These are phyloP conservation scores for Ceratocystis variospora DNA, from an alignment of 2,329 filamentous ascomycete genomes.

Conservation along the genomic window DNA sequence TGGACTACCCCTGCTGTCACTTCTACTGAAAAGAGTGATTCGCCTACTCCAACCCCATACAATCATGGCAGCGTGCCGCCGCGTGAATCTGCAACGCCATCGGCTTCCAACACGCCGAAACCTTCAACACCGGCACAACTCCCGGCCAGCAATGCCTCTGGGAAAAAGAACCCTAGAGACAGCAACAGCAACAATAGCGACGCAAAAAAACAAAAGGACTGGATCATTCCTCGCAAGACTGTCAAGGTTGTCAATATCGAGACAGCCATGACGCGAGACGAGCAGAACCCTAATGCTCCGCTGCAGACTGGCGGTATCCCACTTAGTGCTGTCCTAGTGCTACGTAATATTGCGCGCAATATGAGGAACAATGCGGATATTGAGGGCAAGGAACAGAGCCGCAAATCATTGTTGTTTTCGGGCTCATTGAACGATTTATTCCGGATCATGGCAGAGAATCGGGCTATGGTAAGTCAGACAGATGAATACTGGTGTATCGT, in stretches of 20 bases:
- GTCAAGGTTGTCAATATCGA: conserved; percentile 42
- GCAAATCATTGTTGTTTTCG: conserved; percentile 55
- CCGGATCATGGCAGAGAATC: conserved; percentile 58
- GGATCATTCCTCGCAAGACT: conserved; percentile 43
- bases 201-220: conserved; percentile 25
- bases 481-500: conserved; percentile 11
- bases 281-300: conserved; percentile 42
- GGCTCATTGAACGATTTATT: conserved; percentile 50
- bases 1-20: conserved; percentile 6
- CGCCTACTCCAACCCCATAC: not conserved
- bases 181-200: not conserved
- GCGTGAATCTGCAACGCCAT: not conserved
- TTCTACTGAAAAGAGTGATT: not conserved
- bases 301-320: conserved; percentile 61
- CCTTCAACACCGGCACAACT: conserved; percentile 13
- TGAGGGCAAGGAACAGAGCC: conserved; percentile 31
- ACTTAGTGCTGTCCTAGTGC: conserved; percentile 61
- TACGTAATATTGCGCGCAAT: conserved; percentile 64
- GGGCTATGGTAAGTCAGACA: conserved; percentile 37
- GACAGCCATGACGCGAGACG: conserved; percentile 42
- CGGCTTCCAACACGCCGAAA: not conserved
- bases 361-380: conserved; percentile 35
- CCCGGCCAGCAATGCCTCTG: conserved; percentile 1
- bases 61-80: not conserved
- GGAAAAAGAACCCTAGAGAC: not conserved